phyloP scores from a whole-genome alignment of 768 basidiomycete species.

The Termitomyces sp. region DNA sequence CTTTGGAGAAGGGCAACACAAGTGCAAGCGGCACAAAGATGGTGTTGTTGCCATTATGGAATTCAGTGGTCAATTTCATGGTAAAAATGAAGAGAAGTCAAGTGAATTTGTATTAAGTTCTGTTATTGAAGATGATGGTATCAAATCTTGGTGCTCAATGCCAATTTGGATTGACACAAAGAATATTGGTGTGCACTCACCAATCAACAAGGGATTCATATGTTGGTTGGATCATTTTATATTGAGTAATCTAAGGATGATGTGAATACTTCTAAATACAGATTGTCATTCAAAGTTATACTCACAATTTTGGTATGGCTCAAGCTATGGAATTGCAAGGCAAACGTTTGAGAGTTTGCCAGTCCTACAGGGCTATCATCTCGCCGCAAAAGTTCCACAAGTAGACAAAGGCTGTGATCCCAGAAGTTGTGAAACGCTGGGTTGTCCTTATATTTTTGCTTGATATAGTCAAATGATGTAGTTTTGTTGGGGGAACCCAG shows the following conservation, averaged over 20 bases:
- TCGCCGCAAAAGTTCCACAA: not conserved
- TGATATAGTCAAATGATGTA: not conserved
- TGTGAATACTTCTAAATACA: not conserved
- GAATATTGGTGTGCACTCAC: not conserved
- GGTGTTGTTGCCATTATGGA: not conserved
- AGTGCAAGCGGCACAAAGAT: not conserved
- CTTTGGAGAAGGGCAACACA: not conserved
- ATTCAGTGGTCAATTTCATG: not conserved
- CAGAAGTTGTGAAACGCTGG: not conserved
- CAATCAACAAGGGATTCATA: slow-evolving; percentile 4
- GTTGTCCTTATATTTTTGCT: not conserved
- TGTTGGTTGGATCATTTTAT: not conserved
- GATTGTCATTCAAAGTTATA: not conserved
- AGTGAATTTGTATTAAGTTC: not conserved
- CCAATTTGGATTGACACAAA: not conserved
- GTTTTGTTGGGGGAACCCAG: not conserved
- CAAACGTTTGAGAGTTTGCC: not conserved
- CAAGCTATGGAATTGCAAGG: not conserved
- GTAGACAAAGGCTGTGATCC: not conserved
- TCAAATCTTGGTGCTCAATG: not conserved
- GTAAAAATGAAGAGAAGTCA: slow-evolving; percentile 4
- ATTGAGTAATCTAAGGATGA: not conserved
- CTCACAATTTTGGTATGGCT: not conserved
- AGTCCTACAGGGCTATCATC: not conserved
- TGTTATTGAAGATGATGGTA: not conserved